Percentiles rank a stretch among this genome's conserved stretches.
phyloP scores from a whole-genome alignment of 163 green algal species.

The Chloromonas sp. region DNA sequence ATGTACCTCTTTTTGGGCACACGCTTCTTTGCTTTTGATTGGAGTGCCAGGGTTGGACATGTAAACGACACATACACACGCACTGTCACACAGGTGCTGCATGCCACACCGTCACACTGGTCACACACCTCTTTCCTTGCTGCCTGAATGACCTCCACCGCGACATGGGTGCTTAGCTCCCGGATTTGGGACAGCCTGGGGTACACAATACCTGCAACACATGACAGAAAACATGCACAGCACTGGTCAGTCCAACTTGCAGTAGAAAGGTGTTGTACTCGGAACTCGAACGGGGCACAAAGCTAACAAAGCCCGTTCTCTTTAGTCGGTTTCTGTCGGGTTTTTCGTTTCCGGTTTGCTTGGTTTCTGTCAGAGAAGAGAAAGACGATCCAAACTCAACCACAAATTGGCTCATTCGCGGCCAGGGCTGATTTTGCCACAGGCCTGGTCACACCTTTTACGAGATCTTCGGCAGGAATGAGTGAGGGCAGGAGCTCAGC shows the following conservation, averaged over 20 bases:
- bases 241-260: too few relatives aligned
- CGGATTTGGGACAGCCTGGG: constrained; percentile 45
- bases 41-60: too few relatives aligned
- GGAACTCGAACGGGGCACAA: neutral
- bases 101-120: neutral
- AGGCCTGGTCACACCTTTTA: constrained; percentile 13
- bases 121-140: constrained; percentile 29
- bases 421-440: too few relatives aligned
- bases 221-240: neutral
- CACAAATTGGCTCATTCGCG: too few relatives aligned
- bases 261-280: too few relatives aligned
- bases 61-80: too few relatives aligned
- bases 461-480: constrained; percentile 36
- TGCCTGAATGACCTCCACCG: constrained; percentile 56
- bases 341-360: neutral
- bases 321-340: neutral
- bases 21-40: too few relatives aligned
- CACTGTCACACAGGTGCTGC: neutral
- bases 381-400: neutral
- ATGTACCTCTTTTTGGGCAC: too few relatives aligned
- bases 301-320: neutral
- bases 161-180: constrained; percentile 58
- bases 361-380: neutral
- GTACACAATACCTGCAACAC: constrained; percentile 33
- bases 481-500: constrained; percentile 37